These are phyloP conservation scores for Verbena officinalis DNA, from an alignment of 257 asterid genomes.

Conservation along the genomic window DNA sequence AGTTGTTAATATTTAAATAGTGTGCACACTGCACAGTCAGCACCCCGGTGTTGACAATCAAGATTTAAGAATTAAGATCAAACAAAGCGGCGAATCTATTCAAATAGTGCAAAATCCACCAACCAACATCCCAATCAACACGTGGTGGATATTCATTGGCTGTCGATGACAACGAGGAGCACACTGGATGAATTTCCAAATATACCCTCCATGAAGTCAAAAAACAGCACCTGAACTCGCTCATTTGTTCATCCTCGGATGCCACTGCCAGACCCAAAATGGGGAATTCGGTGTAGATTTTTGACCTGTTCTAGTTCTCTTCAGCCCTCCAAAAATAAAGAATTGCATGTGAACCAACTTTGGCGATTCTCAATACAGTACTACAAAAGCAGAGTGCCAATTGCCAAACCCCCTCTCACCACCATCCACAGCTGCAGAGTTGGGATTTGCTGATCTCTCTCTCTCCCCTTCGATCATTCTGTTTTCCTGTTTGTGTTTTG, in stretches of 20 bases:
- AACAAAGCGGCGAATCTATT: conserved; percentile 32
- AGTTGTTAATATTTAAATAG: not conserved
- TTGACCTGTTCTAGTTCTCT: conserved; percentile 12
- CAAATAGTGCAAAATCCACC: conserved; percentile 35
- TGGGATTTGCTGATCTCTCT: conserved; percentile 20
- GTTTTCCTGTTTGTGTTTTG: not conserved
- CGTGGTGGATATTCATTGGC: conserved; percentile 27
- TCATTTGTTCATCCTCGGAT: not conserved
- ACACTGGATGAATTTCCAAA: conserved; percentile 4
- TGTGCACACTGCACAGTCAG: not conserved
- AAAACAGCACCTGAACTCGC: not conserved
- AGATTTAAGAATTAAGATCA: conserved; percentile 1
- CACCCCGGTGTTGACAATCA: conserved; percentile 19
- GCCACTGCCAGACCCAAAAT: conserved; percentile 21
- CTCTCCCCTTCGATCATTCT: conserved; percentile 10
- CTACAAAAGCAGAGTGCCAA: conserved; percentile 35
- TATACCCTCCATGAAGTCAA: conserved; percentile 17
- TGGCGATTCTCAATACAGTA: conserved; percentile 8
- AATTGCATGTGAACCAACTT: conserved; percentile 30
- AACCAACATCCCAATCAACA: conserved; percentile 24
- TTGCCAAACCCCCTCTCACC: not conserved
- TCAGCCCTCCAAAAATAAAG: conserved; percentile 30
- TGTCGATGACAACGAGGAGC: conserved; percentile 30
- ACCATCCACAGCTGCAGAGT: conserved; percentile 26
- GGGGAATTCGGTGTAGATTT: conserved; percentile 1